phyloP scores from a whole-genome alignment of 768 basidiomycete genomes.

The Suillus cothurnatus region DNA sequence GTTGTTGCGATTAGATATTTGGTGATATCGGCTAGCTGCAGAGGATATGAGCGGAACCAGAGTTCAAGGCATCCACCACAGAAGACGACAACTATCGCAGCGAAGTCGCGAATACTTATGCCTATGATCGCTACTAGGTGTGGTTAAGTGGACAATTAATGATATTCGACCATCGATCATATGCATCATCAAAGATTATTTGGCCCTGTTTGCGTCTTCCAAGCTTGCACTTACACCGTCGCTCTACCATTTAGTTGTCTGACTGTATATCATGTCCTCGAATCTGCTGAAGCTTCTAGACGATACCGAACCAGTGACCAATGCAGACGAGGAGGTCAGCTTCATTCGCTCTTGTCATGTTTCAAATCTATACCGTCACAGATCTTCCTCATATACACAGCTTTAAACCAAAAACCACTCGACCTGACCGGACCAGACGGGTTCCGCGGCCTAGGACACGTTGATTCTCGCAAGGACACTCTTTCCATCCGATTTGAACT shows the following conservation, averaged over 20 bases:
- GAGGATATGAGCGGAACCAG: background rate
- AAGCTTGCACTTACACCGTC: background rate
- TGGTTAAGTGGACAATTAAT: background rate
- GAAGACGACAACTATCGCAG: background rate
- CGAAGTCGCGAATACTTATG: background rate
- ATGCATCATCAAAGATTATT: background rate
- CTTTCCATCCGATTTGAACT: slow-evolving; percentile 60
- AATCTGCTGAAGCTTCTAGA: slow-evolving; percentile 38
- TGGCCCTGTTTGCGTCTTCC: background rate
- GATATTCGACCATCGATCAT: background rate
- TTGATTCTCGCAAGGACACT: slow-evolving; percentile 62
- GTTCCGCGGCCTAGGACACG: slow-evolving; percentile 62
- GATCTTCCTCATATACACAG: slow-evolving; percentile 45
- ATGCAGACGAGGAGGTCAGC: slow-evolving; percentile 76
- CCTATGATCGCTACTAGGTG: background rate
- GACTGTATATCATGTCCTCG: background rate
- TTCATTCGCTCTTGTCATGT: background rate
- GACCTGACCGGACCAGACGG: slow-evolving; percentile 32
- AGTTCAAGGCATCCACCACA: background rate
- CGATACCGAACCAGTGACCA: slow-evolving; percentile 48
- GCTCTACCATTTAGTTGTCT: background rate
- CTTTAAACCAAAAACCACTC: slow-evolving; percentile 26
- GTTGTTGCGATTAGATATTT: background rate
- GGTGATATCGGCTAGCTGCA: background rate
- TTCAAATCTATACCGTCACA: slow-evolving; percentile 14